phyloP scores from a whole-genome alignment of 1,284 basidiomycete genomes.

The Tremellales sp. region DNA sequence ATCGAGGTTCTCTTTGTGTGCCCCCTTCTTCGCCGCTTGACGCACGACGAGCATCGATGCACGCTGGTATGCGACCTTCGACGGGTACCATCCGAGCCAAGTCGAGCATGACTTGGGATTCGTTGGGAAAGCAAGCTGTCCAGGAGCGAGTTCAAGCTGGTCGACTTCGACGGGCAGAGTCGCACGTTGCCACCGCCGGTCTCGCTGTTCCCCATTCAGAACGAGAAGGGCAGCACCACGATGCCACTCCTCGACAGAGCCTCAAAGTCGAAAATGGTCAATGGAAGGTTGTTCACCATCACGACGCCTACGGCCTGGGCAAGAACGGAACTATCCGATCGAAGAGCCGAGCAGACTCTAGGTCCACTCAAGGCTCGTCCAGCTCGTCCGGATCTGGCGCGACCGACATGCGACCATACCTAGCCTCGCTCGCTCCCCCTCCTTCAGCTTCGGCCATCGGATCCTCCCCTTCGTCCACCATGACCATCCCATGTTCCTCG shows the following conservation, averaged over 20 bases:
- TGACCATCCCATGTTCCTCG: too few species aligned
- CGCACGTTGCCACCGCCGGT: conserved; percentile 4
- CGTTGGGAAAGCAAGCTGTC: conserved; percentile 34
- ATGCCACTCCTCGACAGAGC: conserved; percentile 37
- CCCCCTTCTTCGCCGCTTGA: conserved; percentile 10
- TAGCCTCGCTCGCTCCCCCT: too few species aligned
- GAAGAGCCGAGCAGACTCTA: conserved; percentile 1
- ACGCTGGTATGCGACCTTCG: conserved; percentile 10
- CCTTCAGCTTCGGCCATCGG: conserved; percentile 9
- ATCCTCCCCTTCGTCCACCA: conserved; percentile 3
- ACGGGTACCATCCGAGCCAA: conserved; percentile 33
- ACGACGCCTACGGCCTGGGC: conserved; percentile 6
- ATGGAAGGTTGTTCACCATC: conserved; percentile 36
- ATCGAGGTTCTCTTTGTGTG: conserved; percentile 19
- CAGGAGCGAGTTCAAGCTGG: conserved; percentile 7
- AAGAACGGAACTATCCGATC: conserved; percentile 6
- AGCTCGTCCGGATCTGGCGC: conserved; percentile 4
- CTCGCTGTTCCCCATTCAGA: conserved; percentile 3
- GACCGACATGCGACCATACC: conserved; percentile 13
- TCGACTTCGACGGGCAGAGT: conserved; percentile 2
- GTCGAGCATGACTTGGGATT: conserved; percentile 34
- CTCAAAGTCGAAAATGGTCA: conserved; percentile 29
- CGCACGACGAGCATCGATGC: conserved; percentile 6
- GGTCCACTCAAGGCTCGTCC: conserved; percentile 6
- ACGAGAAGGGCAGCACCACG: conserved; percentile 1